Conservation (phyloP, 2,329 filamentous ascomycete genomes). For the Cercospora berteroae region DNA sequence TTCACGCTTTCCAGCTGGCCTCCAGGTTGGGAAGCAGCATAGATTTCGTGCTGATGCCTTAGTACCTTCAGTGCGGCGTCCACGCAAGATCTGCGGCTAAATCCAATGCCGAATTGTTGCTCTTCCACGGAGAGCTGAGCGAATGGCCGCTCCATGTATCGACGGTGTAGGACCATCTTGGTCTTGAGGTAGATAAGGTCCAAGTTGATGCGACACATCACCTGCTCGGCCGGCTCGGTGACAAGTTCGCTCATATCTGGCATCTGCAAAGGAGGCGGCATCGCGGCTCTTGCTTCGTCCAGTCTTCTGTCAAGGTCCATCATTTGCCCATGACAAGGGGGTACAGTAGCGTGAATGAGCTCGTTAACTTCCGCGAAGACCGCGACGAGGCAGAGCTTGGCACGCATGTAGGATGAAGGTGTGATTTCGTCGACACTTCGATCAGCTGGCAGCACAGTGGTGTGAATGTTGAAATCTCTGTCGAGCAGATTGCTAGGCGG, state of each 20-base stretch:
- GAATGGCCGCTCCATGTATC: conserved; percentile 46
- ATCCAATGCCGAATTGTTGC: conserved; percentile 34
- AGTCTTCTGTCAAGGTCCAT: conserved; percentile 41
- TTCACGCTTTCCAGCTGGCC: conserved; percentile 46
- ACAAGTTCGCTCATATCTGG: conserved; percentile 44
- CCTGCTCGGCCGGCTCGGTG: conserved; percentile 50
- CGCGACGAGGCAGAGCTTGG: conserved; percentile 37
- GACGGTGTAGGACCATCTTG: conserved; percentile 55
- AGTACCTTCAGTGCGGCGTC: conserved; percentile 51
- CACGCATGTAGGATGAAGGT: conserved; percentile 38
- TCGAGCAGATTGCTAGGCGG: conserved; percentile 49
- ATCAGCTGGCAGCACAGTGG: conserved; percentile 40
- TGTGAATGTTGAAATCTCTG: conserved; percentile 42
- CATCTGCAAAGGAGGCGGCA: conserved; percentile 42
- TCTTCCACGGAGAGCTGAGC: conserved; percentile 33
- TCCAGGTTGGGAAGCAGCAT: conserved; percentile 48
- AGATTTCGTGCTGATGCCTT: conserved; percentile 50
- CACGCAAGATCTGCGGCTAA: conserved; percentile 45
- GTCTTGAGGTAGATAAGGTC: conserved; percentile 54
- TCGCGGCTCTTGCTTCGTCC: conserved; percentile 35
- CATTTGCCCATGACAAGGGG: conserved; percentile 40
- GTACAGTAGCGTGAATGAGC: conserved; percentile 39
- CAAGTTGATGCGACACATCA: conserved; percentile 54
- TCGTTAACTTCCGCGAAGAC: conserved; percentile 44
- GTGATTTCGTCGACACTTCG: conserved; percentile 36